Conservation (phyloP, 2,329 filamentous ascomycete genomes). For the Pestalotiopsis sp. region DNA sequence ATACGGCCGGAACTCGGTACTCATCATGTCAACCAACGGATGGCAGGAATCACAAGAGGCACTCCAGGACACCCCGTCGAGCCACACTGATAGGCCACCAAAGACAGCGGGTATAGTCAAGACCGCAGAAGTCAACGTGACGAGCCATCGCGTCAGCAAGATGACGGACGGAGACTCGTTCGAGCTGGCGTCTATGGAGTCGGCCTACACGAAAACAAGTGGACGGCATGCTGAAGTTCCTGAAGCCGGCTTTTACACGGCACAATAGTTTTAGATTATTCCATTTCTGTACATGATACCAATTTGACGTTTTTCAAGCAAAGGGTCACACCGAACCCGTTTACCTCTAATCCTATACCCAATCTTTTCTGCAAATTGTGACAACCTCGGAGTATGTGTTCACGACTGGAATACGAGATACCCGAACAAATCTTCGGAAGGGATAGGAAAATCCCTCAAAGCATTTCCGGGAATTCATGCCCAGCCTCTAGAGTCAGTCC, state of each 20-base stretch:
- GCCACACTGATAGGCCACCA: slow-evolving; percentile 7
- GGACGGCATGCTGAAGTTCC: background rate
- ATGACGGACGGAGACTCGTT: slow-evolving; percentile 16
- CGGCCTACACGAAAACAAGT: background rate
- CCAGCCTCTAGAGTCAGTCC: background rate
- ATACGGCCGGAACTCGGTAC: slow-evolving; percentile 25
- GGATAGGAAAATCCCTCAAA: background rate
- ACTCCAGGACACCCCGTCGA: slow-evolving; percentile 21
- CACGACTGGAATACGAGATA: background rate
- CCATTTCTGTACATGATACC: background rate
- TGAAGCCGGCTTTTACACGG: background rate
- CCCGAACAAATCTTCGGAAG: background rate
- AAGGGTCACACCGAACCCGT: background rate
- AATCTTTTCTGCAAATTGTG: background rate
- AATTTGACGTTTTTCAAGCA: background rate
- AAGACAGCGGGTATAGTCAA: slow-evolving; percentile 27
- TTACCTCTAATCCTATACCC: too few relatives aligned
- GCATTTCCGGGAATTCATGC: slow-evolving; percentile 1
- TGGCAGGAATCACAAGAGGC: slow-evolving; percentile 36
- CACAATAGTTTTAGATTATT: background rate
- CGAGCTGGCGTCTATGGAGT: slow-evolving; percentile 14
- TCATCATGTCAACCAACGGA: slow-evolving; percentile 32
- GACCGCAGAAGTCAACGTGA: slow-evolving; percentile 30
- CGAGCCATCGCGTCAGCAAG: slow-evolving; percentile 21
- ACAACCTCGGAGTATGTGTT: background rate